Evolutionary conservation across 441 rosid species (phyloP).

Genomic region (Manihot esculenta): DNA sequence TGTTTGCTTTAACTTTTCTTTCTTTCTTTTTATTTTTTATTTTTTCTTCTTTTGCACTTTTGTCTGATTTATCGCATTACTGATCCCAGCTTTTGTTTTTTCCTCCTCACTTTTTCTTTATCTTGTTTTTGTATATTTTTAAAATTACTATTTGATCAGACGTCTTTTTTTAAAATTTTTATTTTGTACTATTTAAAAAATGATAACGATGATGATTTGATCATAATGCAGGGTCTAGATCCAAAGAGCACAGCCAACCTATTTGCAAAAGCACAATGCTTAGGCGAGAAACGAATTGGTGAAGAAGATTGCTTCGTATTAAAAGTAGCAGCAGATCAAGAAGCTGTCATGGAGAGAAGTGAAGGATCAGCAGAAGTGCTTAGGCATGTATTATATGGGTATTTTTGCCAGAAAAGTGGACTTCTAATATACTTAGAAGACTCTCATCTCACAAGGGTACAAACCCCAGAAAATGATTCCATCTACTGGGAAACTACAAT

Average conservation of each 20-base stretch:
- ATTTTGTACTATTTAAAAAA: no score
- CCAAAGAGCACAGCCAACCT: slow-evolving; percentile 76
- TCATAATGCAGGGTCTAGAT: slow-evolving; percentile 53
- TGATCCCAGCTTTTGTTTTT: no score
- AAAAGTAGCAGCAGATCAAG: slow-evolving; percentile 76
- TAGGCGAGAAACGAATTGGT: slow-evolving; percentile 76
- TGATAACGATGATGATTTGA: background rate
- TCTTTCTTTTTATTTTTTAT: slow-evolving; percentile 13
- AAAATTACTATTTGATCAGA: no score
- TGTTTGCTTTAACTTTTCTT: slow-evolving; percentile 30
- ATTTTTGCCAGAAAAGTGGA: slow-evolving; percentile 87
- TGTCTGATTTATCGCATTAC: no score
- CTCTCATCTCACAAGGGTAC: slow-evolving; percentile 79
- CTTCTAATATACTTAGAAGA: slow-evolving; percentile 78
- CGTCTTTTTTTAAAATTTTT: no score
- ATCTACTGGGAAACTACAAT: slow-evolving; percentile 94
- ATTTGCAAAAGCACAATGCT: slow-evolving; percentile 72
- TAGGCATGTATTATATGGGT: slow-evolving; percentile 82
- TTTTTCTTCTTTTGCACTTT: no score
- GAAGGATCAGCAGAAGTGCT: slow-evolving; percentile 86
- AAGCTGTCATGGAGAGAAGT: slow-evolving; percentile 66
- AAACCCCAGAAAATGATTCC: slow-evolving; percentile 48
- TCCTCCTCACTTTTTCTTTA: no score
- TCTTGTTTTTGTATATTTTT: no score
- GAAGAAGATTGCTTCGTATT: slow-evolving; percentile 81